Conservation (phyloP, 1,284 basidiomycete genomes). For the Schizophyllum amplum region DNA sequence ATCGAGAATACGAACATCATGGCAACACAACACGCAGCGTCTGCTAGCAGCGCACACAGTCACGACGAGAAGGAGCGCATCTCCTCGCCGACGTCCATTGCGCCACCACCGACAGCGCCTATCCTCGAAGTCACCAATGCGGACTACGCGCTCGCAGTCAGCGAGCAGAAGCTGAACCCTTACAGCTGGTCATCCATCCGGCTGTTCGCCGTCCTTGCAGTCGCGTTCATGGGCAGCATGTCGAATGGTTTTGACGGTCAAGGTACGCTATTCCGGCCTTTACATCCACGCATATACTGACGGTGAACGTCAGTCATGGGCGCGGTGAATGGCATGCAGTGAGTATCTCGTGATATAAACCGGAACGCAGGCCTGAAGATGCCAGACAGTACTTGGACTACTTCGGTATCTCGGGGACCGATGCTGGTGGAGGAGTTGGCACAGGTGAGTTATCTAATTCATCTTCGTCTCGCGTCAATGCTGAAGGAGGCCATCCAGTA, state of each 20-base stretch:
- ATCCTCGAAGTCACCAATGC: constrained; percentile 13
- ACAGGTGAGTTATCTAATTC: constrained; percentile 6
- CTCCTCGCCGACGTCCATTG: neutral
- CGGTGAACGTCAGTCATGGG: constrained; percentile 28
- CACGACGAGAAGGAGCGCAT: neutral
- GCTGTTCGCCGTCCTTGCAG: constrained; percentile 30
- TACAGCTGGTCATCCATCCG: constrained; percentile 28
- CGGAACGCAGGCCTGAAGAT: neutral
- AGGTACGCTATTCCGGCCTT: constrained; percentile 20
- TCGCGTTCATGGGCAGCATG: constrained; percentile 35
- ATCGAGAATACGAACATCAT: neutral
- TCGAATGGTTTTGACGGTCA: constrained; percentile 38
- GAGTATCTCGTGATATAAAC: constrained; percentile 10
- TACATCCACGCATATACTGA: constrained; percentile 1
- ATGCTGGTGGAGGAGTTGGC: constrained; percentile 34
- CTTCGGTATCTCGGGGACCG: constrained; percentile 29
- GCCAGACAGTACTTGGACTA: constrained; percentile 31
- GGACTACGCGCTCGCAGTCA: constrained; percentile 32
- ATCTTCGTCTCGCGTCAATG: neutral
- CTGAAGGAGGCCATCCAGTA: constrained; percentile 30
- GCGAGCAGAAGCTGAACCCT: constrained; percentile 30
- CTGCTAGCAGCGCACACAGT: neutral
- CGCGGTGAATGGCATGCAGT: constrained; percentile 39
- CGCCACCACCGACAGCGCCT: constrained; percentile 6
- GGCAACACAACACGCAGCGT: neutral